A percentile compares a stretch with the other conserved stretches of the same genome.
Conservation (phyloP, 257 asterid genomes). For the Perilla frutescens region DNA sequence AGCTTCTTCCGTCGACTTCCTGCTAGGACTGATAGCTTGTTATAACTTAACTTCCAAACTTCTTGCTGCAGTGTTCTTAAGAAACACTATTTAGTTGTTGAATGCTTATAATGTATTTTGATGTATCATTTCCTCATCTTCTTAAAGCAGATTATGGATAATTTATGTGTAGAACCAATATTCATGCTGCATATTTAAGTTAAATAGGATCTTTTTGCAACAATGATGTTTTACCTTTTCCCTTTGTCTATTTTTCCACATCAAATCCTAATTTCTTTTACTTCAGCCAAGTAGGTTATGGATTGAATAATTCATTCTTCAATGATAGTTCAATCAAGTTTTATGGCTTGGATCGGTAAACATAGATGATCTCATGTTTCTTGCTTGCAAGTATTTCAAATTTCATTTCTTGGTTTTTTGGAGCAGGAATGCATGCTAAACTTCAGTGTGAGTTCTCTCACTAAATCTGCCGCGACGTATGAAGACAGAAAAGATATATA, state of each 20-base stretch:
- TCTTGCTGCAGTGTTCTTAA: background rate
- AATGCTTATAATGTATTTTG: slow-evolving; percentile 25
- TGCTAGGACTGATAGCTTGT: slow-evolving; percentile 73
- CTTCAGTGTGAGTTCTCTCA: too few species aligned
- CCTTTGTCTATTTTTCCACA: background rate
- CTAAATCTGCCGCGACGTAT: too few species aligned
- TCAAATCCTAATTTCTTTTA: background rate
- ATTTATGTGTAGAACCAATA: slow-evolving; percentile 19
- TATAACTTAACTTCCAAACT: slow-evolving; percentile 38
- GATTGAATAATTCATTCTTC: too few species aligned
- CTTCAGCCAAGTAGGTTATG: too few species aligned
- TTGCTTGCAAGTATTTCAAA: too few species aligned
- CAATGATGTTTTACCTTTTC: background rate
- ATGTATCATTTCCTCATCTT: background rate
- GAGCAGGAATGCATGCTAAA: too few species aligned
- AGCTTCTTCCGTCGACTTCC: slow-evolving; percentile 87
- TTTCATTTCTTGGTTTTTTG: too few species aligned
- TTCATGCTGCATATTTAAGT: slow-evolving; percentile 1
- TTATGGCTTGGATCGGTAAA: too few species aligned
- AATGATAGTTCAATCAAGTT: too few species aligned
- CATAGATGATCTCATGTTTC: too few species aligned
- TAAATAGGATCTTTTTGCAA: slow-evolving; percentile 4
- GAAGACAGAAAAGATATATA: too few species aligned
- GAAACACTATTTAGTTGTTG: background rate
- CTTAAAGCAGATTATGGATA: background rate